A percentile compares a stretch with the other conserved stretches of the same genome.
Evolutionary conservation across 805 yeast genomes (phyloP).

Genomic region (Pichia cabralensis): DNA sequence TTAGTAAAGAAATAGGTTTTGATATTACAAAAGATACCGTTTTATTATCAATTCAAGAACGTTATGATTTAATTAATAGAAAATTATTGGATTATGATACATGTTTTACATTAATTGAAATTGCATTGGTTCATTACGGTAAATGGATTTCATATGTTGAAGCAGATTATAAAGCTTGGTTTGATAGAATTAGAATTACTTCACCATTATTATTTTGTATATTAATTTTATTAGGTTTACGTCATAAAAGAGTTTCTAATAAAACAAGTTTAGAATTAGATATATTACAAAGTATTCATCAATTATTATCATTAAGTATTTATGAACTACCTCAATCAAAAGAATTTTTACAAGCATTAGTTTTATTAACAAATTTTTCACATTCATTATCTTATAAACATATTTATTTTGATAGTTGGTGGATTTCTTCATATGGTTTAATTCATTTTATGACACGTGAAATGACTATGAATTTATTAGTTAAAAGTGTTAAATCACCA

Average conservation of each 20-base stretch:
- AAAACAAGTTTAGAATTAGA: slow-evolving; percentile 19
- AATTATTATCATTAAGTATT: slow-evolving; percentile 37
- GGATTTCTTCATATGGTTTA: slow-evolving; percentile 51
- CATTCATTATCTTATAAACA: slow-evolving; percentile 44
- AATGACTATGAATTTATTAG: slow-evolving; percentile 21
- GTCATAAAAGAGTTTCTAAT: slow-evolving; percentile 19
- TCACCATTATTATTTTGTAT: slow-evolving; percentile 54
- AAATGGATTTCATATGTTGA: slow-evolving; percentile 40
- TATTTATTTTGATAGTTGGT: slow-evolving; percentile 60
- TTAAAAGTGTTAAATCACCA: slow-evolving; percentile 17
- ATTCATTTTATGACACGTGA: slow-evolving; percentile 50
- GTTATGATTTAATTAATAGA: slow-evolving; percentile 19
- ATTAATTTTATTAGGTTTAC: slow-evolving; percentile 48
- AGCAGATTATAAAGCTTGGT: slow-evolving; percentile 7
- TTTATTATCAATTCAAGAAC: slow-evolving; percentile 5
- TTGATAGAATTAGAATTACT: slow-evolving; percentile 28
- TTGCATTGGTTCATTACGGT: slow-evolving; percentile 49
- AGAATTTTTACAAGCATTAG: slow-evolving; percentile 53
- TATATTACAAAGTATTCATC: slow-evolving; percentile 35
- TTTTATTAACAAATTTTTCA: slow-evolving; percentile 50
- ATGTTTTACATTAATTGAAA: slow-evolving; percentile 35
- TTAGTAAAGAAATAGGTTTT: slow-evolving; percentile 19
- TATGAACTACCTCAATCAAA: slow-evolving; percentile 32
- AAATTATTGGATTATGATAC: slow-evolving; percentile 38
- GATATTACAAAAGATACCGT: slow-evolving; percentile 8